phyloP scores from a whole-genome alignment of 192 early-diverging fungal species.

The Entophlyctis luteolus region DNA sequence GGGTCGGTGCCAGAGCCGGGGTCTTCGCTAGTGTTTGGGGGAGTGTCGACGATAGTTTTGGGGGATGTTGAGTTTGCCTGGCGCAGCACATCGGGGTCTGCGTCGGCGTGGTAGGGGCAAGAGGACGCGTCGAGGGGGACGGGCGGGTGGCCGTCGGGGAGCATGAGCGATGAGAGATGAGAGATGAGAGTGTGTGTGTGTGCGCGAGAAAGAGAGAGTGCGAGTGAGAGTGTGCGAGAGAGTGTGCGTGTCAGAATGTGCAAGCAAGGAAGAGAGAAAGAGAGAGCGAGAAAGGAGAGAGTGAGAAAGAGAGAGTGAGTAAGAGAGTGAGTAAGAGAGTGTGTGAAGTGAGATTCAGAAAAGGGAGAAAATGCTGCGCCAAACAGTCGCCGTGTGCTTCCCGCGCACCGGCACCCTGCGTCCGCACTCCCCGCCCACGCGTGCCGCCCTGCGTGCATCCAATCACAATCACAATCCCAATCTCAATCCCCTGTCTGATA shows the following conservation, averaged over 20 bases:
- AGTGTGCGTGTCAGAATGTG: too few species aligned
- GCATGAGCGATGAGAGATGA: neutral
- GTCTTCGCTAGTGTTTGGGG: too few species aligned
- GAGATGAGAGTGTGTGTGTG: neutral
- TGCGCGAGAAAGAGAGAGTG: neutral
- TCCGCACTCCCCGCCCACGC: neutral
- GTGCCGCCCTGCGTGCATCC: slow-evolving; percentile 9
- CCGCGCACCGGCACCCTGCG: too few species aligned
- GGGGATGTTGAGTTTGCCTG: neutral
- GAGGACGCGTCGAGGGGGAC: slow-evolving; percentile 15
- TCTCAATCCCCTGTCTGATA: neutral
- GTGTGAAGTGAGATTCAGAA: too few species aligned
- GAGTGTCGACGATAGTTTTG: too few species aligned
- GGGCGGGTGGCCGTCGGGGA: slow-evolving; percentile 20
- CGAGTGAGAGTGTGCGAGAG: neutral
- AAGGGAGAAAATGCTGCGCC: too few species aligned
- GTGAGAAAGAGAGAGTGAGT: neutral
- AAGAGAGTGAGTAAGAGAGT: neutral
- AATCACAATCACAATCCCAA: slow-evolving; percentile 7
- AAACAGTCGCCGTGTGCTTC: too few species aligned
- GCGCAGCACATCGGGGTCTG: slow-evolving; percentile 20
- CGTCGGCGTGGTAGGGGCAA: slow-evolving; percentile 26
- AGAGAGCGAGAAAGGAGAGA: neutral
- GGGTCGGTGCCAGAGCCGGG: slow-evolving; percentile 56
- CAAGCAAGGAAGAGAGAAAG: too few species aligned